Percentiles rank a stretch among this genome's conserved stretches.
phyloP scores from a whole-genome alignment of 805 yeast species.

The Starmerella ratchasimensis region DNA sequence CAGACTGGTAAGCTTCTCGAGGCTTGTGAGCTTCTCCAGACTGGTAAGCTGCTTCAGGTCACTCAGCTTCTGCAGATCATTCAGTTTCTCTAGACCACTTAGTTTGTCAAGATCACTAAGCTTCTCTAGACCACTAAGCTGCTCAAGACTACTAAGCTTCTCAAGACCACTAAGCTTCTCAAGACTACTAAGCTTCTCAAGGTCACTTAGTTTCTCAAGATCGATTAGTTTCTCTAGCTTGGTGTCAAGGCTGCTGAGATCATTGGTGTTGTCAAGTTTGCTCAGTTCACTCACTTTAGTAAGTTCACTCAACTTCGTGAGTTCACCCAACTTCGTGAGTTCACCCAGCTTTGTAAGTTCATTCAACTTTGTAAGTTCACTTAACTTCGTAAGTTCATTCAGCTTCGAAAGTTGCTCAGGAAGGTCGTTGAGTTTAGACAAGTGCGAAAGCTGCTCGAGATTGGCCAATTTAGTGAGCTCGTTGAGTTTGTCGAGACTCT shows the following conservation, averaged over 20 bases:
- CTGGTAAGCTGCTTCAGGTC: slow-evolving; percentile 4
- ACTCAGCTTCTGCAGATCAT: slow-evolving; percentile 6
- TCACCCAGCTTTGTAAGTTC: background rate
- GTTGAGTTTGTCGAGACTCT: slow-evolving; percentile 2
- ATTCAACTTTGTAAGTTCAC: slow-evolving; percentile 2
- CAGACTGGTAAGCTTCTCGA: slow-evolving; percentile 2
- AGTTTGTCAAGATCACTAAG: slow-evolving; percentile 4
- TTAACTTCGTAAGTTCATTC: slow-evolving; percentile 8
- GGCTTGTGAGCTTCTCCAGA: slow-evolving; percentile 3
- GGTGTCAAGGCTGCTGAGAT: slow-evolving; percentile 1
- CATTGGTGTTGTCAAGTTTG: slow-evolving; percentile 1
- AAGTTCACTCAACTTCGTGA: background rate
- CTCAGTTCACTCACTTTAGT: slow-evolving; percentile 1
- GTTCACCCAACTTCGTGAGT: background rate
- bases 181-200: slow-evolving; percentile 4
- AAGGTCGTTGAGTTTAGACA: background rate
- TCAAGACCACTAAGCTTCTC: slow-evolving; percentile 1
- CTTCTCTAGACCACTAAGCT: slow-evolving; percentile 7
- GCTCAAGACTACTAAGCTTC: slow-evolving; percentile 1
- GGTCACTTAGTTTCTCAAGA: slow-evolving; percentile 5
- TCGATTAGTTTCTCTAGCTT: slow-evolving; percentile 1
- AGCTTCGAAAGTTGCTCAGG: background rate
- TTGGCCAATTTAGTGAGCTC: slow-evolving; percentile 7
- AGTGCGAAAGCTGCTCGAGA: slow-evolving; percentile 3
- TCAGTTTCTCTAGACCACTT: slow-evolving; percentile 1